Percentiles rank a stretch among this genome's conserved stretches.
Conservation (phyloP, 768 basidiomycete genomes). For the Melanogaster broomeanus region DNA sequence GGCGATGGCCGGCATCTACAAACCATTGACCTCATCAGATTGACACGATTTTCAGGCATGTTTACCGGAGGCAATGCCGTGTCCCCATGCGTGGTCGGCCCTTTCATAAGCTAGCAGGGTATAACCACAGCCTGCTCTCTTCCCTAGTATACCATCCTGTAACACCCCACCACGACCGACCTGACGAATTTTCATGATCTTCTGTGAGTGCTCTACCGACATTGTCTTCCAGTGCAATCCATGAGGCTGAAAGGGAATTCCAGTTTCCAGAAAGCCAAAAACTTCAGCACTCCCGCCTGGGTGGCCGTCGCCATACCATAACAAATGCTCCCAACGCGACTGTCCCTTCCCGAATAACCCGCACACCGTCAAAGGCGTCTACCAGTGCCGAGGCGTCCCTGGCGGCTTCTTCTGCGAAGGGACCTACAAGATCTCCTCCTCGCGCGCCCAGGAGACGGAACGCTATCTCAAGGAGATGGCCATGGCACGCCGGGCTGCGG, state of each 20-base stretch:
- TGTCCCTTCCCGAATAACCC: slow-evolving; percentile 35
- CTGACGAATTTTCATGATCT: slow-evolving; percentile 26
- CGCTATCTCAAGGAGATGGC: slow-evolving; percentile 30
- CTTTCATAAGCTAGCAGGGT: slow-evolving; percentile 28
- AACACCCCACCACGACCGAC: no score
- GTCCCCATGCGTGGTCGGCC: slow-evolving; percentile 14
- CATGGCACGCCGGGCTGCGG: slow-evolving; percentile 22
- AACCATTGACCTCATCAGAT: slow-evolving; percentile 30
- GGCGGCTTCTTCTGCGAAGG: slow-evolving; percentile 38
- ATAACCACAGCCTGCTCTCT: slow-evolving; percentile 12
- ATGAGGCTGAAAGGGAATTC: background rate
- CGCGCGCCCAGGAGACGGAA: slow-evolving; percentile 35
- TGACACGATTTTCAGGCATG: slow-evolving; percentile 37
- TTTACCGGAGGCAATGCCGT: slow-evolving; percentile 17
- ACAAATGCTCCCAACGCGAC: slow-evolving; percentile 36
- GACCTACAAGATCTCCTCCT: slow-evolving; percentile 34
- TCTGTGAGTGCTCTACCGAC: slow-evolving; percentile 23
- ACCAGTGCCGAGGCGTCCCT: slow-evolving; percentile 34
- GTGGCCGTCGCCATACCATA: slow-evolving; percentile 40
- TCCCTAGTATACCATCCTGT: slow-evolving; percentile 1
- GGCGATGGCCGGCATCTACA: slow-evolving; percentile 1
- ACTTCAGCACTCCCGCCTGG: slow-evolving; percentile 25
- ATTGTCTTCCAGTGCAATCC: background rate
- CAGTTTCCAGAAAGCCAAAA: slow-evolving; percentile 35
- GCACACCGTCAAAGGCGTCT: slow-evolving; percentile 29